phyloP scores from a whole-genome alignment of 176 grass and related monocot genomes.

The Carex cristatella region DNA sequence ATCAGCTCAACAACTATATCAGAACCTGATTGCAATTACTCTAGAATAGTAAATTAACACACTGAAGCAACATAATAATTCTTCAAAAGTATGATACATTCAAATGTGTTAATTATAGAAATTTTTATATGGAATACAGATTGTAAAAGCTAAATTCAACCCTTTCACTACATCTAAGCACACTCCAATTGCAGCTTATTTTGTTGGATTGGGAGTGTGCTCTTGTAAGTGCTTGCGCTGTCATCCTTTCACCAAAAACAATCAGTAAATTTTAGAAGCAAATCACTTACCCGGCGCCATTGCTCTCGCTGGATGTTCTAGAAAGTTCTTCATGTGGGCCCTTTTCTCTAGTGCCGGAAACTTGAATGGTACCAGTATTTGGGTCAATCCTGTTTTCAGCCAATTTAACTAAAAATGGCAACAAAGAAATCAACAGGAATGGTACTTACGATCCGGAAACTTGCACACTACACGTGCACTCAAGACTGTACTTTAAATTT shows the following conservation, averaged over 20 bases:
- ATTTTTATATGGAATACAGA: not conserved
- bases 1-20: constrained; percentile 13
- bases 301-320: not conserved
- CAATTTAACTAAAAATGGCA: not conserved
- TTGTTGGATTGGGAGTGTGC: not conserved
- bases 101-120: not conserved
- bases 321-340: not conserved
- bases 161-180: not conserved
- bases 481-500: not conserved
- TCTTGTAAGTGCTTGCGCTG: not conserved
- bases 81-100: not conserved
- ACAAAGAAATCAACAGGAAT: not conserved
- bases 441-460: not conserved
- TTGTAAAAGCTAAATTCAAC: not conserved
- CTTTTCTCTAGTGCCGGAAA: not conserved
- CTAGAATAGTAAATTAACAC: not conserved
- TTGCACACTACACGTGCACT: not conserved
- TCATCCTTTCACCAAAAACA: not conserved
- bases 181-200: not conserved
- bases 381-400: not conserved
- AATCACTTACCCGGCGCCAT: not conserved
- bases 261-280: not conserved
- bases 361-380: not conserved
- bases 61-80: not conserved
- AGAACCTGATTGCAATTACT: not conserved